Evolutionary conservation across 2,329 filamentous ascomycete genomes (phyloP), one percentile per base, ranked within the genome.

Genomic region (Exophiala calicioides): DNA sequence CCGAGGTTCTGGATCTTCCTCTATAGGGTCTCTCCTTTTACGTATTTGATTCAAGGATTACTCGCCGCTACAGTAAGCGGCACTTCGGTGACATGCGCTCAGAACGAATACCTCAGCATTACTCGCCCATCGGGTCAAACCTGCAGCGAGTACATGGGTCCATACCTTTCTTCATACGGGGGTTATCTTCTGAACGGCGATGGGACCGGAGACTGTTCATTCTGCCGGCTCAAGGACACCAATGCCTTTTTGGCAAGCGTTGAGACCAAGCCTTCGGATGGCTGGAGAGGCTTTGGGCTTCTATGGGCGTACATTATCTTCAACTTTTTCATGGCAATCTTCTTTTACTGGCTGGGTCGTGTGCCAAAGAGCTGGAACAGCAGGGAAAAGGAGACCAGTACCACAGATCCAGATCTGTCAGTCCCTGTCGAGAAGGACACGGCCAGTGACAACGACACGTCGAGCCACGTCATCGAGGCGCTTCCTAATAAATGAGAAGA

Each of bases 11-110:
- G 85, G 85, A 80, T 81, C 51, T 88, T 87, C 69, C 88, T 88
- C 84, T 86, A 88, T n/a, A n/a, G 85, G 38, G 69, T 90, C 38
- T 89, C 84, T 0, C 89, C 90, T 0, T 86, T 95, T 58, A 90
- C 86, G 0, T 95, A 95, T 64, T 71, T 93, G n/a, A 80, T 91
- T 19, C 77, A 78, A 6, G 86, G 83, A 16, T 82, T 95, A 70
- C 66, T 91, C 0, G 77, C 84, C 0, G 79, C 79, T 0, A 87
- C 80, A 2, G 70, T 95, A 4, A 85, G 85, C 30, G 83, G 85
- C 58, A 80, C 80, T 0, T 36, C 68, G 0, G 81, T 91, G 23
- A 57, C 64, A 0, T 95, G 90, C 65, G 80, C 86, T 0, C 54
- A 64, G 4, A 86, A 85, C 62, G 90, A 95, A 64, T 76, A 80